Evolutionary conservation across 78 protist genomes (phyloP).

Genomic region (Cavenderia fasciculata): DNA sequence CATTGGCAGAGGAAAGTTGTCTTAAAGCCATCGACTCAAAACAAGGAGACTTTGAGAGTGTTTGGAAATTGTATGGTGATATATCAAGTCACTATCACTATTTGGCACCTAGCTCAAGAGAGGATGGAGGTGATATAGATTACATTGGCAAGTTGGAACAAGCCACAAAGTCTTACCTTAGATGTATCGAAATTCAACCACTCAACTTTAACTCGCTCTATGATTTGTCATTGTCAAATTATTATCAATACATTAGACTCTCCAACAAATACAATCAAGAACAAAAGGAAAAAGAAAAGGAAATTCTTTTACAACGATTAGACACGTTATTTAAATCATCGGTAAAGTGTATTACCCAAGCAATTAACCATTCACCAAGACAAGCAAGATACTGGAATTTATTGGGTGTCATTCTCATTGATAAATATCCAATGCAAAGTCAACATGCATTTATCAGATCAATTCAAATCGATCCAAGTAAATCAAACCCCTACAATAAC

Average conservation of each 20-base stretch:
- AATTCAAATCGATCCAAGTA: slow-evolving; percentile 58
- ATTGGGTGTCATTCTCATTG: slow-evolving; percentile 69
- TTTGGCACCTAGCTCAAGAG: background rate
- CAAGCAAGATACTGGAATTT: slow-evolving; percentile 55
- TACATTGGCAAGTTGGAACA: slow-evolving; percentile 1
- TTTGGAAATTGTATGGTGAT: slow-evolving; percentile 51
- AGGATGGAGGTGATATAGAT: background rate
- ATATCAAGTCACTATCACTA: slow-evolving; percentile 10
- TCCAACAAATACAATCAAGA: background rate
- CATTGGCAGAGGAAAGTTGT: background rate
- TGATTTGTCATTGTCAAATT: slow-evolving; percentile 33
- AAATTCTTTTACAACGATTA: background rate
- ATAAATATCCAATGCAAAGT: slow-evolving; percentile 40
- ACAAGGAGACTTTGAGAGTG: background rate
- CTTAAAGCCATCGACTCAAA: slow-evolving; percentile 10
- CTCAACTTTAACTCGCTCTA: slow-evolving; percentile 3
- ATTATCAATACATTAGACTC: slow-evolving; percentile 17
- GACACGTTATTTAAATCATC: slow-evolving; percentile 22
- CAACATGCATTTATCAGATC: slow-evolving; percentile 68
- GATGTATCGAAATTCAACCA: slow-evolving; percentile 9
- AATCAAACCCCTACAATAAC: slow-evolving; percentile 63
- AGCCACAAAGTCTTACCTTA: slow-evolving; percentile 9
- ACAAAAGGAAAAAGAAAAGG: background rate
- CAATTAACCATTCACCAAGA: slow-evolving; percentile 15
- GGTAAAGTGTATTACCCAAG: slow-evolving; percentile 24